phyloP scores from a whole-genome alignment of 768 basidiomycete genomes.

The Chlorophyllum brunneum region DNA sequence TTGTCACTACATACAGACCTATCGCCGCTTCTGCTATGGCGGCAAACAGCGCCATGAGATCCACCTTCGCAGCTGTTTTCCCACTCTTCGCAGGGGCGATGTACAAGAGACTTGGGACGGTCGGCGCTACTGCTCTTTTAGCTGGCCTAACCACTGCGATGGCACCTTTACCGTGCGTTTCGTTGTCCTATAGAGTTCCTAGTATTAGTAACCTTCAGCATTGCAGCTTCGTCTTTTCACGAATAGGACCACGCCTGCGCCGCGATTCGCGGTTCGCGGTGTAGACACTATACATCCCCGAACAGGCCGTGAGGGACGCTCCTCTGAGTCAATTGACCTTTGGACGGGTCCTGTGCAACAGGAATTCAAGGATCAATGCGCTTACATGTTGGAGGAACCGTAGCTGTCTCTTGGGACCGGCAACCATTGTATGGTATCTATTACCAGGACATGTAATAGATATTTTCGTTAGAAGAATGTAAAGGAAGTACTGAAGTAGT shows the following conservation, averaged over 20 bases:
- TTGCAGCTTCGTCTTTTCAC: slow-evolving; percentile 21
- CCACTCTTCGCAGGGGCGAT: slow-evolving; percentile 64
- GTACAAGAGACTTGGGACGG: slow-evolving; percentile 64
- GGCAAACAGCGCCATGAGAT: slow-evolving; percentile 59
- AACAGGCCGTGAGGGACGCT: too few relatives aligned
- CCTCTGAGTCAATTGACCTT: too few relatives aligned
- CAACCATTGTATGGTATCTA: too few relatives aligned
- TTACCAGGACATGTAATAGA: too few relatives aligned
- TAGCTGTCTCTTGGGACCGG: too few relatives aligned
- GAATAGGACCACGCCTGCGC: slow-evolving; percentile 21
- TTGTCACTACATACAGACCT: slow-evolving; percentile 64
- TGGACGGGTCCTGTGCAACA: too few relatives aligned
- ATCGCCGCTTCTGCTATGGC: slow-evolving; percentile 69
- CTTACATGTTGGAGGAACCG: too few relatives aligned
- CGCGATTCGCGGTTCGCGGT: slow-evolving; percentile 20
- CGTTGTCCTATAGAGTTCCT: slow-evolving; percentile 3
- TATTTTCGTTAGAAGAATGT: too few relatives aligned
- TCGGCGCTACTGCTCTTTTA: slow-evolving; percentile 69
- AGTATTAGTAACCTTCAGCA: not conserved
- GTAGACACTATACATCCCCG: not conserved
- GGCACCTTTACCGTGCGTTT: slow-evolving; percentile 56
- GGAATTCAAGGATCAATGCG: too few relatives aligned
- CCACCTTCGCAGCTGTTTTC: slow-evolving; percentile 58
- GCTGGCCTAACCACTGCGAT: slow-evolving; percentile 60
- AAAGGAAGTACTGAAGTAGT: too few relatives aligned